A percentile compares a stretch with the other conserved stretches of the same genome.
These are phyloP conservation scores for Xerocomus amazonicus DNA, from an alignment of 1,284 basidiomycete species.

Conservation along the genomic window DNA sequence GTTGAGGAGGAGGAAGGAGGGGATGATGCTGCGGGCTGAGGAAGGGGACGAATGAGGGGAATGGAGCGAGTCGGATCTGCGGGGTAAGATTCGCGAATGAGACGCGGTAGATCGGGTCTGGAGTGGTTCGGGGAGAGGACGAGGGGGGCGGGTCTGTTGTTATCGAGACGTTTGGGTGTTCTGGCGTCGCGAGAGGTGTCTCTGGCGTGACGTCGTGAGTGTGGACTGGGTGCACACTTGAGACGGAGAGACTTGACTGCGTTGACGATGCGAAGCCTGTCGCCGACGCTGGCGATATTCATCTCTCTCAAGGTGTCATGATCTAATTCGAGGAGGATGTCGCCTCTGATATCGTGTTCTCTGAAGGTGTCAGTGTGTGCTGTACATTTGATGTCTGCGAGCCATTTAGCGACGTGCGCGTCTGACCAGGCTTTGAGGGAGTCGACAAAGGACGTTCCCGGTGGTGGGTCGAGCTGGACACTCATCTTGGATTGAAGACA, in stretches of 20 bases:
- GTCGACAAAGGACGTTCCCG: conserved; percentile 54
- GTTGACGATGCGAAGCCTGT: conserved; percentile 80
- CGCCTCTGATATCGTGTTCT: conserved; percentile 84
- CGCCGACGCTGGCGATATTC: conserved; percentile 84
- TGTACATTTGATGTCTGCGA: conserved; percentile 68
- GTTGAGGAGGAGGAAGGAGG: conserved; percentile 29
- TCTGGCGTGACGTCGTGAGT: conserved; percentile 28
- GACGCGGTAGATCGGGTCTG: conserved; percentile 57
- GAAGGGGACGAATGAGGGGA: conserved; percentile 43
- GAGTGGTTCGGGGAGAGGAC: conserved; percentile 50
- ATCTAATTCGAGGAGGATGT: conserved; percentile 86
- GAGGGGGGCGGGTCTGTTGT: conserved; percentile 62
- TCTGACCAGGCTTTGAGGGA: conserved; percentile 70
- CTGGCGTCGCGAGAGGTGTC: conserved; percentile 24
- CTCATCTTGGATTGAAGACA: background rate
- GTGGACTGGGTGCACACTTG: conserved; percentile 49
- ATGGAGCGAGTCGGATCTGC: too few relatives aligned
- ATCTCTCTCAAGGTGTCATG: conserved; percentile 84
- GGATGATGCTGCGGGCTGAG: conserved; percentile 34
- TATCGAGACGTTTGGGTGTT: conserved; percentile 43
- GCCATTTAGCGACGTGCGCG: conserved; percentile 66
- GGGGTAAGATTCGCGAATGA: conserved; percentile 65
- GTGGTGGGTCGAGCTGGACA: conserved; percentile 51
- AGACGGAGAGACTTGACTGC: conserved; percentile 79
- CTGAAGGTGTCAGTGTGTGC: conserved; percentile 70